These are phyloP conservation scores for Plasmodium ovale DNA, from an alignment of 169 alveolate species.

Conservation along the genomic window DNA sequence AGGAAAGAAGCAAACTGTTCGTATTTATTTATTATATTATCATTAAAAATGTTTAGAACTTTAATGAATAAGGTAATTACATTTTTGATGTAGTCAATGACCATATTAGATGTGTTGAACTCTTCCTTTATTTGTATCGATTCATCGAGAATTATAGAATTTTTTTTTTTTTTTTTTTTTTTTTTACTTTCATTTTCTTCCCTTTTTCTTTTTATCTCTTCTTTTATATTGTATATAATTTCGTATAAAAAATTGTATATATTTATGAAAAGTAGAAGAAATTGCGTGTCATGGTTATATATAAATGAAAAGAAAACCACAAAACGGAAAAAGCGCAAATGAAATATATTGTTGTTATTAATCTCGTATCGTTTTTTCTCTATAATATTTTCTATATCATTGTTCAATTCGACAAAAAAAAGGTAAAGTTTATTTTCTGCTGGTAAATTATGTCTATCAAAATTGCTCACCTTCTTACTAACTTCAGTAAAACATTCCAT, in stretches of 20 bases:
- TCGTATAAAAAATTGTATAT: slow-evolving; percentile 58
- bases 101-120: slow-evolving; percentile 8
- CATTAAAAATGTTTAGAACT: slow-evolving; percentile 20
- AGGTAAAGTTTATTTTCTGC: slow-evolving; percentile 4
- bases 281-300: slow-evolving; percentile 36
- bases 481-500: slow-evolving; percentile 22
- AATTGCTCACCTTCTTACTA: slow-evolving; percentile 10
- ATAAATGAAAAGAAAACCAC: slow-evolving; percentile 41
- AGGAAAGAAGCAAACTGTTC: slow-evolving; percentile 13
- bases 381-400: slow-evolving; percentile 36
- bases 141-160: background rate
- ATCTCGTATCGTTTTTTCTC: slow-evolving; percentile 20
- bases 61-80: slow-evolving; percentile 13
- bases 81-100: slow-evolving; percentile 25
- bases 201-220: slow-evolving; percentile 35
- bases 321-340: slow-evolving; percentile 33
- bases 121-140: slow-evolving; percentile 40
- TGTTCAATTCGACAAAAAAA: slow-evolving; percentile 25
- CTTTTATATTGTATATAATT: slow-evolving; percentile 58
- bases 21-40: slow-evolving; percentile 10
- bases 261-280: slow-evolving; percentile 45
- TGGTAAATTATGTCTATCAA: slow-evolving; percentile 26
- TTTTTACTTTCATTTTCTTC: background rate
- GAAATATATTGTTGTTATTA: slow-evolving; percentile 36
- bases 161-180: background rate